Base-by-base conservation (phyloP, 768 basidiomycete genomes). In the Hirschioporus abietinus region DNA sequence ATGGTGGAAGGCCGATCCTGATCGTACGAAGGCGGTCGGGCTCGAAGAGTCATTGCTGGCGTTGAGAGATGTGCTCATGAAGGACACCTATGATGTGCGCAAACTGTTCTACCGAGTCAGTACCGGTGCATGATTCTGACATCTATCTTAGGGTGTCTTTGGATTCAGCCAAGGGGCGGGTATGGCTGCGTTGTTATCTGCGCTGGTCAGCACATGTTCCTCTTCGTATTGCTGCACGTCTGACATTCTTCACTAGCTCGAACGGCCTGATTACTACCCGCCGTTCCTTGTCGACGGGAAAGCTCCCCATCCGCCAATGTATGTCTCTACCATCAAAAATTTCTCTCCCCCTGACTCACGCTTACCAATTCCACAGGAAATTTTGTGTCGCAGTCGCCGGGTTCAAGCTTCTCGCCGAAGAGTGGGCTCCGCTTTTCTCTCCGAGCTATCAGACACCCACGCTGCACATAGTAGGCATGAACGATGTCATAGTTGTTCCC, bases 91-190 rank as follows among this genome's bases (percentile, higher is more conserved):
- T 75, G 87, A 91, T 77, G 91, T 91, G 68, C 67, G 87, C 17
- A 70, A 58, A 27, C 64, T 65, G 30, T 57, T 23, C 24, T 59
- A n/a, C 23, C 58, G 26, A 64, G 17, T 25, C 15, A 64, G 15
- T 3, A 26, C 15, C 4, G 15, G 35, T 7, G 20, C 27, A 27
- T 27, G 1, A 24, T 8, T 63, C 17, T 26, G 23, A 64, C 27
- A 23, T 35, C n/a, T 36, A 65, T 52, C 58, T 23, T 70, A 93
- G 90, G 92, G 91, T 27, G 84, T 93, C 8, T 83, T 93, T 71
- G 92, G 92, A 7, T 93, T 93, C 73, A 92, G 90, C 68, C 93
- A 95, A 77, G 92, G 92, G 18, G 92, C 90, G 18, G 86, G 85
- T 4, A 82, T 93, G 76, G 93, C 90, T 35, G 88, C 85, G 9